Evolutionary conservation across 257 asterid genomes (phyloP), one percentile per base, ranked within the genome.

Genomic region (Solanum ossicruentum): DNA sequence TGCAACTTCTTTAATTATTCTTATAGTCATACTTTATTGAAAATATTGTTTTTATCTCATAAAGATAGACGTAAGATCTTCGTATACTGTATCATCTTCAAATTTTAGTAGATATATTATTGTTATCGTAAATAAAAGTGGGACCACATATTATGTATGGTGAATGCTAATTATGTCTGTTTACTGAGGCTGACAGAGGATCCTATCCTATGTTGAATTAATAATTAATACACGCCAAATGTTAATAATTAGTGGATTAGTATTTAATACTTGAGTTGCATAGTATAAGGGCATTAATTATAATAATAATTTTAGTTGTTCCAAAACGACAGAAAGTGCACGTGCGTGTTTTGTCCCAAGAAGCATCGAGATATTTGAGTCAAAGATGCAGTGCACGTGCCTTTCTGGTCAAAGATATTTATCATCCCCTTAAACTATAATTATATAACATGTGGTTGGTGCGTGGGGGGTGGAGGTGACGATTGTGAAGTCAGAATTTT

Each of bases 331-430:
- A 28, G 45, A 55, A 78, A 61, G 80, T 78, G 87, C 87, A 84
- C 87, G 87, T 84, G 87, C 84, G 45, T 71, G 87, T 78, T 78
- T 66, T 82, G 23, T 57, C 65, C 86, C 87, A 71, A 77, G 47
- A 85, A 78, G 81, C 84, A 58, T 56, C 57, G 86, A 73, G 86
- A 85, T 85, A 77, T 63, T 85, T 75, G 80, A 85, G 84, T 78
- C 65, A 85, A 77, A 85, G 87, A 78, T 85, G 87, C 80, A 17
- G 3, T 61, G 84, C 87, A 85, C 87, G 87, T 85, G 87, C 84
- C 49, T 85, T 23, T 2, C 21, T 51, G 9, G 87, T 85, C 87
- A 85, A 85, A 75, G 81, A 49, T 51, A 77, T 51, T 23, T 77
- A 73, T 47, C 41, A 12, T 47, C 80, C 2, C 12, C 21, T 71